Evolutionary conservation across 2,329 filamentous ascomycete genomes (phyloP), one percentile per base, ranked within the genome.

Genomic region (Colletotrichum lupini): DNA sequence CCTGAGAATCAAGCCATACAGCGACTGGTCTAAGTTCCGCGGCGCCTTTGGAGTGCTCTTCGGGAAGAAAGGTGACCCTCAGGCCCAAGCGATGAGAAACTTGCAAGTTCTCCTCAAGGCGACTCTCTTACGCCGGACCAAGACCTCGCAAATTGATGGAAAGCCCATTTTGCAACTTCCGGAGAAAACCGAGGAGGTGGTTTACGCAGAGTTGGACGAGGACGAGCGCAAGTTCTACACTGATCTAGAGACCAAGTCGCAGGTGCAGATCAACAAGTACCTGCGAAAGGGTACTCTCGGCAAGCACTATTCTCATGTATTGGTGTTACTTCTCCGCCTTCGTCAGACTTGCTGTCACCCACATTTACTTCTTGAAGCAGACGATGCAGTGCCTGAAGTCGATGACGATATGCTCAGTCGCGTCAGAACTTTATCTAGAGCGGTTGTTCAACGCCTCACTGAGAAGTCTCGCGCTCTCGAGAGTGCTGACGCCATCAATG

Each of bases 331-430:
- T 56, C 86, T 97, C 57, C 92, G 94, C 28, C 87, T 97, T n/a
- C 91, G 94, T 22, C 94, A 96, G 81, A 92, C 92, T 24, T 95
- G 92, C 77, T 95, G 93, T 77, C 94, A 96, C 80, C 93, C 93
- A 1, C 91, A 95, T 78, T 90, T 93, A 65, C 89, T 89, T 30
- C 82, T 89, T 4, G 87, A 82, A 14, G 85, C 77, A 76, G 83
- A 79, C 77, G 85, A 78, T 75, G 79, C 74, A 22, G 83, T 83
- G 55, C 82, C 84, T 4, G 83, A 85, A 26, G 87, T 77, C 5
- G 78, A 77, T 46, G 80, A 81, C 6, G 86, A 91, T 32, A 88
- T 94, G 79, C 78, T 90, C 16, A 85, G 87, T 2, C 86, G 94
- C 24, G 94, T 94, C 1, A 88, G 89, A 77, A 80, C 85, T 24